A percentile compares a stretch with the other conserved stretches of the same genome.
phyloP scores from a whole-genome alignment of 768 basidiomycete genomes.

The Lanmaoa pseudosensibilis region DNA sequence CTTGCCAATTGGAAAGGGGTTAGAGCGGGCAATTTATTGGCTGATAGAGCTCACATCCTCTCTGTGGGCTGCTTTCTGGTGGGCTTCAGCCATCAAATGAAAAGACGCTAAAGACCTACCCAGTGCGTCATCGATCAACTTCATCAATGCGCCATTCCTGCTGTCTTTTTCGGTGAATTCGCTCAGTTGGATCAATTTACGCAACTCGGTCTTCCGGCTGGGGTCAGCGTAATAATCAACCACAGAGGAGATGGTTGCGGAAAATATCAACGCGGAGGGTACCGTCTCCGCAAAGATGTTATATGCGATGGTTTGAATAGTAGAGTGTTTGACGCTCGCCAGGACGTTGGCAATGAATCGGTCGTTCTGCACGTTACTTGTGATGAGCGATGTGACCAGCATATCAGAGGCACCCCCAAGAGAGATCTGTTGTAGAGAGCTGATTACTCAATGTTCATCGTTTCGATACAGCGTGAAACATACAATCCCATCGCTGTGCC shows the following conservation, averaged over 20 bases:
- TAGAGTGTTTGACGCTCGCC: not conserved
- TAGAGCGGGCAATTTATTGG: constrained; percentile 20
- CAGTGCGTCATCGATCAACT: constrained; percentile 49
- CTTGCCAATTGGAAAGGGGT: constrained; percentile 39
- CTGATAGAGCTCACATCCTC: constrained; percentile 29
- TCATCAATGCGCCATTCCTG: constrained; percentile 35
- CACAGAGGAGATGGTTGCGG: constrained; percentile 53
- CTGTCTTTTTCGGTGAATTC: constrained; percentile 26
- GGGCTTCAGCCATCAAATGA: constrained; percentile 20
- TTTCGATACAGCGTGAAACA: not conserved
- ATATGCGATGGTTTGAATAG: constrained; percentile 41
- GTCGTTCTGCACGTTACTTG: constrained; percentile 26
- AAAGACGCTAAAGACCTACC: constrained; percentile 31
- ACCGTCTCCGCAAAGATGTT: constrained; percentile 53
- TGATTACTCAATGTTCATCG: not conserved
- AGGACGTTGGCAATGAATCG: constrained; percentile 21
- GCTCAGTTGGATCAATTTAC: constrained; percentile 41
- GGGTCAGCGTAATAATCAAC: constrained; percentile 60
- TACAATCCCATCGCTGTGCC: constrained; percentile 22
- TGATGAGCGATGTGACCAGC: constrained; percentile 19
- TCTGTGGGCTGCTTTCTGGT: constrained; percentile 35
- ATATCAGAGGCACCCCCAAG: constrained; percentile 22
- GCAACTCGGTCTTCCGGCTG: constrained; percentile 28
- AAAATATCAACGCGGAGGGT: constrained; percentile 56
- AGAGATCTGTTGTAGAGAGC: constrained; percentile 13